Conservation (phyloP, 2,329 filamentous ascomycete genomes). For the Ascochyta fabae region DNA sequence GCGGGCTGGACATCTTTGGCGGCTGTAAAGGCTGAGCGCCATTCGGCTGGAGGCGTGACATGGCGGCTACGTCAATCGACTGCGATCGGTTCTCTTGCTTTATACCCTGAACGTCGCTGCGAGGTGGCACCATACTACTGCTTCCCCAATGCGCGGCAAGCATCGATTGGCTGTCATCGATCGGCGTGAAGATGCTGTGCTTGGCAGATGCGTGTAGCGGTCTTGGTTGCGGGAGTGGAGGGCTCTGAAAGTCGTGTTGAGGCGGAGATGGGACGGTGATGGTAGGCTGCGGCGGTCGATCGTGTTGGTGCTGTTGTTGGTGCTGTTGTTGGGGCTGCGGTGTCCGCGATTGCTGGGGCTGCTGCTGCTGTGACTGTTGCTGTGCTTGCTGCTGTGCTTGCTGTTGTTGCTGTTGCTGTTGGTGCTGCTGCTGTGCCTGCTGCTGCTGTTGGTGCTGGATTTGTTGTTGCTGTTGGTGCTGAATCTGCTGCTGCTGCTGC, state of each 20-base stretch:
- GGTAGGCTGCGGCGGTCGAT: conserved; percentile 56
- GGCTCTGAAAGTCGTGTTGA: conserved; percentile 61
- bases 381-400: conserved; percentile 75
- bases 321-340: no score
- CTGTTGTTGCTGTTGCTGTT: conserved; percentile 70
- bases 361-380: conserved; percentile 68
- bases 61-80: conserved; percentile 68
- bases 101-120: conserved; percentile 53
- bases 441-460: conserved; percentile 76
- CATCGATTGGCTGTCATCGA: conserved; percentile 90
- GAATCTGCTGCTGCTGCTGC: conserved; percentile 35
- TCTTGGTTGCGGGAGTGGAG: conserved; percentile 67
- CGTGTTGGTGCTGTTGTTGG: conserved; percentile 70
- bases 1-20: conserved; percentile 40
- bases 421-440: conserved; percentile 59
- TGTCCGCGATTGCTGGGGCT: conserved; percentile 66
- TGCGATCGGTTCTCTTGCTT: conserved; percentile 62
- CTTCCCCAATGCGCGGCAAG: conserved; percentile 77
- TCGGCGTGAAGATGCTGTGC: conserved; percentile 95
- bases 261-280: conserved; percentile 57
- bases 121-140: conserved; percentile 58
- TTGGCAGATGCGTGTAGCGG: conserved; percentile 69
- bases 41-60: conserved; percentile 52
- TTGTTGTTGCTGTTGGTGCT: conserved; percentile 60
- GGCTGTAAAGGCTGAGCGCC: conserved; percentile 61